Evolutionary conservation across 2,329 filamentous ascomycete genomes (phyloP), one percentile per base, ranked within the genome.

Genomic region (Pestalotiopsis sp.): DNA sequence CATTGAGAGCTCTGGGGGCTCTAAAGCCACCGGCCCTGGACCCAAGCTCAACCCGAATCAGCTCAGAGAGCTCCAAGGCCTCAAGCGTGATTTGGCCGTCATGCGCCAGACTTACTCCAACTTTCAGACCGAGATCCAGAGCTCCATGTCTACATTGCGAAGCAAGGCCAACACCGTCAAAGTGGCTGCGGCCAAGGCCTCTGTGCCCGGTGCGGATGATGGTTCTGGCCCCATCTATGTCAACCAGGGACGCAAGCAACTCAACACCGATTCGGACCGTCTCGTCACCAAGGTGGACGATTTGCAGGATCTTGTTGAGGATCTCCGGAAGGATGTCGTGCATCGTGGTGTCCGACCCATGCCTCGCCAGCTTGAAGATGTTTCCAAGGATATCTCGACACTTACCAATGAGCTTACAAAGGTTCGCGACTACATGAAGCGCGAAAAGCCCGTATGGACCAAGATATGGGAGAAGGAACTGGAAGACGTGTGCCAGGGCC

Each of bases 391-490:
- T 75, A 94, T 99, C 71, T 90, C 91, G 63, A 82, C 86, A 67
- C 90, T 96, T 39, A 92, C 91, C 63, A 91, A 94, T 77, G 95
- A 98, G 77, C 89, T 99, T 71, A 96, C 93, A 87, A 95, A 93
- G 82, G 92, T 99, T 87, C 93, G 97, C 78, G 95, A 97, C 17
- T 97, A 93, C 83, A 89, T 99, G 83, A 91, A 91, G 75, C 89
- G 90, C 61, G 96, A 99, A 86, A 97, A 97, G 80, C 96, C 96
- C 0, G 86, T 98, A 69, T 99, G 96, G 95, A 98, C 94, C 67
- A 98, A 98, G 88, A 97, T 98, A 72, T 99, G 96, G 96, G 95
- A 98, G 87, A 95, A 97, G 82, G 95, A 98, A 80, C 85, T 99
- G 60, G 94, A 98, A 80, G 91, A 95, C 66, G 95, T 99, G 2